Evolutionary conservation across 2,329 filamentous ascomycete species (phyloP).

Genomic region (Aspergillus pseudoterreus): DNA sequence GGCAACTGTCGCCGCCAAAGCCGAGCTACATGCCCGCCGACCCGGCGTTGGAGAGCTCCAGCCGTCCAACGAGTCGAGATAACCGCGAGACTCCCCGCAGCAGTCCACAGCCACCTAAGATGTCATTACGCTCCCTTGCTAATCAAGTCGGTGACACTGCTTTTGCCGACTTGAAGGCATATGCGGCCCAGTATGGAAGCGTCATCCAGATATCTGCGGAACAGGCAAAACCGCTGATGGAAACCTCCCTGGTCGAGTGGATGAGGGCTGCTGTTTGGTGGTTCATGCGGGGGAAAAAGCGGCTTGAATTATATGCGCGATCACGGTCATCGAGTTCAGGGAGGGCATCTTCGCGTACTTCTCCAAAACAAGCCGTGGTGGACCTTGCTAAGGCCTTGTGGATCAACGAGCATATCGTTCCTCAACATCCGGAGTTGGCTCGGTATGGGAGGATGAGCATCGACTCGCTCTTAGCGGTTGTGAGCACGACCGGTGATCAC

Average conservation of each 20-base stretch:
- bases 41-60: conserved; percentile 5
- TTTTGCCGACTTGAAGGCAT: conserved; percentile 64
- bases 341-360: conserved; percentile 44
- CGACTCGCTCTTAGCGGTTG: conserved; percentile 39
- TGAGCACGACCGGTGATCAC: conserved; percentile 43
- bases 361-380: conserved; percentile 69
- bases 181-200: conserved; percentile 70
- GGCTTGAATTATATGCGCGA: conserved; percentile 68
- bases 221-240: conserved; percentile 62
- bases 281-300: conserved; percentile 77
- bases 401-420: conserved; percentile 54
- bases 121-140: conserved; percentile 34
- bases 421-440: conserved; percentile 36
- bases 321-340: conserved; percentile 57
- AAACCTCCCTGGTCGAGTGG: conserved; percentile 64
- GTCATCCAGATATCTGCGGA: conserved; percentile 77
- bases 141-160: conserved; percentile 60
- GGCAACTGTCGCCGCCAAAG: conserved; percentile 17
- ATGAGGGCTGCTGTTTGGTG: conserved; percentile 77
- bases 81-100: conserved; percentile 13
- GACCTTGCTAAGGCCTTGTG: conserved; percentile 84
- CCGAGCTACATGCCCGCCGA: conserved; percentile 8
- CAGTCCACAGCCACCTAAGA: conserved; percentile 26
- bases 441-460: conserved; percentile 38
- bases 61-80: conserved; percentile 15